phyloP scores from a whole-genome alignment of 148 eudicot species.

The Amaranthus hypochondriacus region DNA sequence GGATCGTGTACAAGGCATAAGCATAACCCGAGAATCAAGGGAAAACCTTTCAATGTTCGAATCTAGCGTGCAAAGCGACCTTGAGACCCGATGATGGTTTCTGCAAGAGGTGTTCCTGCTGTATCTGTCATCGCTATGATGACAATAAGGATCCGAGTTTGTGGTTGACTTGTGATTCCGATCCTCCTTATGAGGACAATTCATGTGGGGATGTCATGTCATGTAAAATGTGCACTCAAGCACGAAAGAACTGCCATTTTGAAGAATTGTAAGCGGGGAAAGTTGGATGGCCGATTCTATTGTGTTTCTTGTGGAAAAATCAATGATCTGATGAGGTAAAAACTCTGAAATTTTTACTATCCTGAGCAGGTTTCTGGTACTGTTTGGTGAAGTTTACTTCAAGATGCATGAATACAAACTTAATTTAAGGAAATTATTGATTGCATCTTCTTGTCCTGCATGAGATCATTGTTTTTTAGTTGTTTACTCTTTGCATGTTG shows the following conservation, averaged over 20 bases:
- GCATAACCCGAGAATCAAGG: constrained; percentile 8
- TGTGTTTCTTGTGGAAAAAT: constrained; percentile 56
- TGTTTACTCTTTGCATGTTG: background rate
- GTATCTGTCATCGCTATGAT: constrained; percentile 50
- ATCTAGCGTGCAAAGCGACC: constrained; percentile 50
- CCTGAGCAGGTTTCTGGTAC: background rate
- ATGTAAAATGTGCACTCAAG: constrained; percentile 46
- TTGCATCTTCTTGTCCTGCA: background rate
- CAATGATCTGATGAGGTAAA: constrained; percentile 50
- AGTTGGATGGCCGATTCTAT: constrained; percentile 44
- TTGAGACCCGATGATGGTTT: constrained; percentile 35
- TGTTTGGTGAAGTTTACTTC: background rate
- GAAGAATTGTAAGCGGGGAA: constrained; percentile 27
- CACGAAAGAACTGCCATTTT: constrained; percentile 41
- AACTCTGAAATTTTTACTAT: constrained; percentile 1
- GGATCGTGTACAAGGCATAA: constrained; percentile 11
- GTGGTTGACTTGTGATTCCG: constrained; percentile 52
- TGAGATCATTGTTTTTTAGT: background rate
- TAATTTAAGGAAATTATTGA: background rate
- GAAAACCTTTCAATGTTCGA: constrained; percentile 31
- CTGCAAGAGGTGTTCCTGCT: constrained; percentile 64
- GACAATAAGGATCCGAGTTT: constrained; percentile 65
- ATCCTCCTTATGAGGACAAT: constrained; percentile 24
- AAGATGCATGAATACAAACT: background rate
- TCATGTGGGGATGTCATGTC: constrained; percentile 56